Evolutionary conservation across 169 alveolate genomes (phyloP), one percentile per base, ranked within the genome.

Genomic region (Cryptosporidium ryanae): DNA sequence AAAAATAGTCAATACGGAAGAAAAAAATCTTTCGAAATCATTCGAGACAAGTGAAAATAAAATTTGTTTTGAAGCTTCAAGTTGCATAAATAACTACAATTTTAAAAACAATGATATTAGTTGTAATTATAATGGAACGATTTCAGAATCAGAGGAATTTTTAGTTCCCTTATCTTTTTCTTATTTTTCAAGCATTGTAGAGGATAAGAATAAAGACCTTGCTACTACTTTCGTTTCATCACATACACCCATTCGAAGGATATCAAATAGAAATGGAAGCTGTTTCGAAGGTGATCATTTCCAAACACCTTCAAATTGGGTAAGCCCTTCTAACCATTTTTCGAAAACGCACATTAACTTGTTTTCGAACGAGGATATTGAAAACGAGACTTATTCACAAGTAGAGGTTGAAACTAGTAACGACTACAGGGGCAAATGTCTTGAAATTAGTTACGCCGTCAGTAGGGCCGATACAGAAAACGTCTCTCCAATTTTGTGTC

Each of bases 401-500:
- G 46, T 64, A 32, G 82, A 66, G 13, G 63, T 52, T 48, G 54
- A n/a, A 29, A 67, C 66, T 34, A 2, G 27, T n/a, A 61, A 67
- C 21, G 82, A 50, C 27, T 67, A 32, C 7, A n/a, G n/a, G n/a
- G n/a, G n/a, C n/a, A n/a, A n/a, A n/a, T n/a, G n/a, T n/a, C n/a
- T n/a, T n/a, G 82, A 50, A 52, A 54, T 50, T 1, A 32, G 38
- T 18, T 52, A 59, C 15, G 32, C 10, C 25, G 43, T 13, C 23
- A 61, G 25, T 21, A 25, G n/a, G 27, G 38, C 48, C 2, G 61
- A 54, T 15, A 65, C 82, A 1, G 82, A 59, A 48, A 29, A 59
- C 23, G 29, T 21, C 23, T 76, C 87, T 12, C 64, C 87, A 38
- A 76, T 76, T 38, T 70, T 76, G 38, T 76, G 87, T 21, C 87